Percentiles rank a stretch among this genome's conserved stretches.
Evolutionary conservation across 129 eudicot species (phyloP).

Genomic region (Scalesia atractyloides): DNA sequence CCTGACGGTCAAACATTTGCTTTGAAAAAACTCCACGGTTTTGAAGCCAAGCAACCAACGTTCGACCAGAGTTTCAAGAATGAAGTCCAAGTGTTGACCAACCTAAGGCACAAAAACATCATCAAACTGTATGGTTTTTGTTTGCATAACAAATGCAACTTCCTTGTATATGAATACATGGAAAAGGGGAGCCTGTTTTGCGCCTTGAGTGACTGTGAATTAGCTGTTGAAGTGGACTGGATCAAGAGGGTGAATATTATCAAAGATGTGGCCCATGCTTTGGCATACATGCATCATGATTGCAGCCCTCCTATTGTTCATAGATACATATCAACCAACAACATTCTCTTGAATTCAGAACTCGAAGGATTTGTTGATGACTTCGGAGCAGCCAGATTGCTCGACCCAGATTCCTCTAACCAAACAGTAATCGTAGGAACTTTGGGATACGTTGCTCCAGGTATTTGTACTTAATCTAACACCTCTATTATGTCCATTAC

Average conservation of each 20-base stretch:
- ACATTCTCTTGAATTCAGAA: conserved; percentile 15
- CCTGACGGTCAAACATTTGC: conserved; percentile 35
- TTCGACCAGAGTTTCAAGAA: conserved; percentile 27
- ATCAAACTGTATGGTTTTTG: conserved; percentile 40
- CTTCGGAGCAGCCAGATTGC: conserved; percentile 25
- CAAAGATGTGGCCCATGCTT: conserved; percentile 37
- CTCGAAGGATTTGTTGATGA: conserved; percentile 23
- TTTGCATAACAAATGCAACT: conserved; percentile 31
- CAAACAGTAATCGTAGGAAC: conserved; percentile 9
- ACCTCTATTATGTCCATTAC: too few relatives aligned
- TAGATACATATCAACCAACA: conserved; percentile 16
- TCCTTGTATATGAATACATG: conserved; percentile 44
- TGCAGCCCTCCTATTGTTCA: conserved; percentile 35
- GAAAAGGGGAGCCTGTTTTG: conserved; percentile 44
- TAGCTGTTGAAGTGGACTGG: conserved; percentile 39
- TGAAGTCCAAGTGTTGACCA: conserved; percentile 21
- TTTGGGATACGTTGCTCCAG: conserved; percentile 23
- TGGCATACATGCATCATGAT: conserved; percentile 48
- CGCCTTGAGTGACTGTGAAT: conserved; percentile 8
- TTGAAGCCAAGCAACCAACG: conserved; percentile 27
- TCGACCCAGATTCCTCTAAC: conserved; percentile 21
- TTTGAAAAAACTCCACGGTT: conserved; percentile 36
- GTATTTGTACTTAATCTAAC: not conserved
- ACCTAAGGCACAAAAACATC: conserved; percentile 33
- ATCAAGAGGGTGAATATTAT: conserved; percentile 37